Conservation (phyloP, 495 filamentous ascomycete species). For the Aspergillus egyptiacus region DNA sequence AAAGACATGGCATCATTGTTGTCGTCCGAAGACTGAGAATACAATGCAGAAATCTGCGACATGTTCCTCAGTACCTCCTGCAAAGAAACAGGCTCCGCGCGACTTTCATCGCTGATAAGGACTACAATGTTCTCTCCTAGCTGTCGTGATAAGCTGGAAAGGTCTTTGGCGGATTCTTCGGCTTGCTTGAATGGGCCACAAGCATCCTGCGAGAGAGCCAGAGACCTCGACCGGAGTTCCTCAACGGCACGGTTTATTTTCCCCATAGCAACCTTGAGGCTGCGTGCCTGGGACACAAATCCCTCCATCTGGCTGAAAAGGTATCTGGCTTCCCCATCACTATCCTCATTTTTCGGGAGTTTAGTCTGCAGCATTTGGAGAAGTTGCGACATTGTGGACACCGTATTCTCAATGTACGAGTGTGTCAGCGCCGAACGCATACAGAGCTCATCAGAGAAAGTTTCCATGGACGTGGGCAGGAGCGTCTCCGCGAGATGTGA, state of each 20-base stretch:
- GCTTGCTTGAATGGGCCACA: slow-evolving; percentile 49
- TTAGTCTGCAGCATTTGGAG: slow-evolving; percentile 61
- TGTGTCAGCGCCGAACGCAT: slow-evolving; percentile 71
- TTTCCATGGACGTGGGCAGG: slow-evolving; percentile 63
- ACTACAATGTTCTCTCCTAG: slow-evolving; percentile 60
- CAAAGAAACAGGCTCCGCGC: slow-evolving; percentile 60
- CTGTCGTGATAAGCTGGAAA: slow-evolving; percentile 61
- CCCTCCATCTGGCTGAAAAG: slow-evolving; percentile 66
- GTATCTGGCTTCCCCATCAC: slow-evolving; percentile 56
- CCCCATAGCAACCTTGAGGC: slow-evolving; percentile 73
- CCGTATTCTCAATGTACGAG: slow-evolving; percentile 73
- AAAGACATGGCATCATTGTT: slow-evolving; percentile 61
- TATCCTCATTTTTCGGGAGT: slow-evolving; percentile 36
- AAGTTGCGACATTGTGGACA: slow-evolving; percentile 57
- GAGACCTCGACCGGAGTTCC: slow-evolving; percentile 68
- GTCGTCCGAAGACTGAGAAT: slow-evolving; percentile 26
- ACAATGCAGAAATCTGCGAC: slow-evolving; percentile 45
- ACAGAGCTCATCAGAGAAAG: slow-evolving; percentile 74
- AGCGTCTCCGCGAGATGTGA: slow-evolving; percentile 77
- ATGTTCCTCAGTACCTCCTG: slow-evolving; percentile 58
- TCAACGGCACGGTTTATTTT: slow-evolving; percentile 75
- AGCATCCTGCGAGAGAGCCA: slow-evolving; percentile 62
- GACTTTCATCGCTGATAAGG: slow-evolving; percentile 66
- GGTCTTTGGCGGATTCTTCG: slow-evolving; percentile 55
- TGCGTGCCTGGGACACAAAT: slow-evolving; percentile 68